Conservation (phyloP, 208 protist genomes). For the Balamuthia mandrillaris region DNA sequence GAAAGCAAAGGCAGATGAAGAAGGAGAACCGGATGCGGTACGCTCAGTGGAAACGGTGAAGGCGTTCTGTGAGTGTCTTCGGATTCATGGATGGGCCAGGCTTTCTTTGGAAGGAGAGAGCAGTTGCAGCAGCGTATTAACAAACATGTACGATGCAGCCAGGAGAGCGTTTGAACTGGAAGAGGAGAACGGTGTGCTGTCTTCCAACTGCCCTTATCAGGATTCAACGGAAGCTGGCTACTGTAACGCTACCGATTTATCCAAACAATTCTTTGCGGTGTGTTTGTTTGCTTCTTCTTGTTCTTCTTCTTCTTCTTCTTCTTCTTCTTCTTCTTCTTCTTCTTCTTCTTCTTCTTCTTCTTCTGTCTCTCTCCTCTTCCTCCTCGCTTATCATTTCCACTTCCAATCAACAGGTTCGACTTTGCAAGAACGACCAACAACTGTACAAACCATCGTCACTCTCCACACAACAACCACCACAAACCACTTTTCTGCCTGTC, state of each 20-base stretch:
- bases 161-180: no score
- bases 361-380: background rate
- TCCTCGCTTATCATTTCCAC: background rate
- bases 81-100: no score
- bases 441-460: no score
- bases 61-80: no score
- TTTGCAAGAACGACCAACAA: background rate
- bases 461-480: no score
- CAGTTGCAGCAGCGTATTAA: no score
- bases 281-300: background rate
- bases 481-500: background rate
- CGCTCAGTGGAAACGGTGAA: no score
- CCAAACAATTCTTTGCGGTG: constrained; percentile 11
- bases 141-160: no score
- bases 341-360: background rate
- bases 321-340: background rate
- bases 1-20: no score
- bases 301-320: background rate
- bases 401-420: background rate
- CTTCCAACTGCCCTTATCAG: background rate
- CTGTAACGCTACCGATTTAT: background rate
- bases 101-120: no score
- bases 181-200: no score
- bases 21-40: no score
- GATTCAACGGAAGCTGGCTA: background rate